These are phyloP conservation scores for Aleurites moluccanus DNA, from an alignment of 441 rosid species.

Conservation along the genomic window DNA sequence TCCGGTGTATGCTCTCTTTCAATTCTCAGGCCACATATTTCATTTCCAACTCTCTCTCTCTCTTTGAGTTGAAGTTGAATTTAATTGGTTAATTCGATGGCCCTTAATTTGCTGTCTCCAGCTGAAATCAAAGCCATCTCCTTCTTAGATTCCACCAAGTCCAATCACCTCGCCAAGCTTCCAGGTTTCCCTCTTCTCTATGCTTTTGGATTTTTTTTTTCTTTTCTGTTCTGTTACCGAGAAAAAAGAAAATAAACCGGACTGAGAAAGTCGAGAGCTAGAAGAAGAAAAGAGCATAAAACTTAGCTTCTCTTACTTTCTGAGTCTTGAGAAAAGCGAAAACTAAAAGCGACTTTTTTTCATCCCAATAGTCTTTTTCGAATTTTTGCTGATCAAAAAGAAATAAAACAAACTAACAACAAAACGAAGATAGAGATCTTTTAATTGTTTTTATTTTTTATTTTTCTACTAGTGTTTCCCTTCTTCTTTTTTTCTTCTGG, in stretches of 20 bases:
- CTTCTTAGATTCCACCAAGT: constrained; percentile 55
- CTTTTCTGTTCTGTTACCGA: constrained; percentile 1
- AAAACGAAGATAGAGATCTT: neutral
- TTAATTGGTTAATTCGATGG: constrained; percentile 34
- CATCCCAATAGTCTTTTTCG: neutral
- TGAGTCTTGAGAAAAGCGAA: neutral
- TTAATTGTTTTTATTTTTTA: neutral
- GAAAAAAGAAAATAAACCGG: neutral
- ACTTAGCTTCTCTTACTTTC: neutral
- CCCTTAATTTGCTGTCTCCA: constrained; percentile 58
- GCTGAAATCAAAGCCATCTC: constrained; percentile 56
- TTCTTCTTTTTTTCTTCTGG: neutral
- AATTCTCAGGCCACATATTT: neutral
- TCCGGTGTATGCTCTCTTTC: too few species aligned
- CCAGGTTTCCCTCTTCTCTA: constrained; percentile 41
- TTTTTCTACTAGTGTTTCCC: neutral
- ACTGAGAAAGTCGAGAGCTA: neutral
- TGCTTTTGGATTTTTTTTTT: neutral
- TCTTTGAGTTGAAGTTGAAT: neutral
- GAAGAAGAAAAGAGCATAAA: neutral
- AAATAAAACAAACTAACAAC: too few species aligned
- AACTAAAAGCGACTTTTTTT: neutral
- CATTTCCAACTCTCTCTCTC: neutral
- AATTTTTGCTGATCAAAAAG: neutral
- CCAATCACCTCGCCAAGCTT: constrained; percentile 41